Conservation (phyloP, 345 rosid species). For the Brassica cretica region DNA sequence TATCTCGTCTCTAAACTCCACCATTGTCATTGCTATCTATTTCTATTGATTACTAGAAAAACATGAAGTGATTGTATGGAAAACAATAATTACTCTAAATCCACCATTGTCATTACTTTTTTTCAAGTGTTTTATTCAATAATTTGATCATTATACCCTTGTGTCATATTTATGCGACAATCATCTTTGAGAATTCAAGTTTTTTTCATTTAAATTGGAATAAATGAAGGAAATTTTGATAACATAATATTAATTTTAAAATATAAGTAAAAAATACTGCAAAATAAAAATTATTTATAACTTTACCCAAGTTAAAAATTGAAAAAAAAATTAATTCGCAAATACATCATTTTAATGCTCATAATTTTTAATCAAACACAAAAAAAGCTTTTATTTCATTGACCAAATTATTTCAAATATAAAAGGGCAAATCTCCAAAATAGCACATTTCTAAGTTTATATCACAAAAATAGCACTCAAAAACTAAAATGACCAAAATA, state of each 20-base stretch:
- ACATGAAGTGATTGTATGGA: not conserved
- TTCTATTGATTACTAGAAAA: not conserved
- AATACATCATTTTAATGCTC: not conserved
- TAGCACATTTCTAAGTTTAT: no score
- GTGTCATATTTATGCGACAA: not conserved
- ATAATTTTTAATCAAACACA: no score
- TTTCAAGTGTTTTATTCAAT: slow-evolving; percentile 6
- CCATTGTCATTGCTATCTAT: not conserved
- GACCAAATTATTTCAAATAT: not conserved
- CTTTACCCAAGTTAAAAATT: no score
- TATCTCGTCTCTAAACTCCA: slow-evolving; percentile 67
- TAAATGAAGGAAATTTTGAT: not conserved
- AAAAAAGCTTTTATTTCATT: no score
- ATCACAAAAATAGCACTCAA: no score
- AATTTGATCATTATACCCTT: slow-evolving; percentile 8
- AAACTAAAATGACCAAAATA: no score
- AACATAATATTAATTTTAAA: not conserved
- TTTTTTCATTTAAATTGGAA: not conserved
- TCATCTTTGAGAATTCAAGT: not conserved
- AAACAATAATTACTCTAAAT: not conserved
- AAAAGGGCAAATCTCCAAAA: no score
- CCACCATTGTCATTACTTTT: no score
- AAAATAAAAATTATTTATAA: no score
- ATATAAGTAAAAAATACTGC: not conserved
- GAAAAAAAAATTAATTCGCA: not conserved